phyloP scores from a whole-genome alignment of 805 yeast genomes.

The Cyberlindnera veronae region DNA sequence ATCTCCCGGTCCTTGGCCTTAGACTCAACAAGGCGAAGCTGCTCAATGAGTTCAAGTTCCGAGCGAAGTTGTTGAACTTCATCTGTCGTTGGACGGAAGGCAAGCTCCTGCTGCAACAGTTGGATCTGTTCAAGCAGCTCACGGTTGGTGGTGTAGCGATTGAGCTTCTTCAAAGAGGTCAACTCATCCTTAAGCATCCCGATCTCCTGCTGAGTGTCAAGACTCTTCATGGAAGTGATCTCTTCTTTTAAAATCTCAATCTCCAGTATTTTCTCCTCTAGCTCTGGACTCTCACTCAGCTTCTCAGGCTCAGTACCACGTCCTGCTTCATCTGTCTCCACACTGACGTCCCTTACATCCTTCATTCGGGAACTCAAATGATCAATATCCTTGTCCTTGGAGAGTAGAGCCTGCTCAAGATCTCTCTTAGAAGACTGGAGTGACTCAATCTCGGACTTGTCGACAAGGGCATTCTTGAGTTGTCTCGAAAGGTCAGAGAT shows the following conservation, averaged over 20 bases:
- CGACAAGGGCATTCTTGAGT: conserved; percentile 29
- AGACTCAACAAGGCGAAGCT: conserved; percentile 29
- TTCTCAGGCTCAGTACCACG: conserved; percentile 3
- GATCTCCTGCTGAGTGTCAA: conserved; percentile 9
- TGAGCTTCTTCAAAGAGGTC: conserved; percentile 7
- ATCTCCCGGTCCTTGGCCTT: conserved; percentile 28
- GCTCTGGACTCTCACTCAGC: conserved; percentile 14
- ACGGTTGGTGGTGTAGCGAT: conserved; percentile 18
- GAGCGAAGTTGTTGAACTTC: conserved; percentile 44
- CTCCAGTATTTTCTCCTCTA: conserved; percentile 25
- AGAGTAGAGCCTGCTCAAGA: neutral
- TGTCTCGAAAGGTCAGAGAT: conserved; percentile 20
- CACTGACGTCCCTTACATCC: conserved; percentile 1
- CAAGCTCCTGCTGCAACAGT: conserved; percentile 22
- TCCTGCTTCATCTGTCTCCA: neutral
- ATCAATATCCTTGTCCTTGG: conserved; percentile 9
- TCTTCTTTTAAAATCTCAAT: conserved; percentile 26
- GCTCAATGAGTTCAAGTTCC: conserved; percentile 39
- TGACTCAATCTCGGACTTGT: conserved; percentile 3
- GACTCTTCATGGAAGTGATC: conserved; percentile 14
- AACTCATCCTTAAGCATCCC: conserved; percentile 10
- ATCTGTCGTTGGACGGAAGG: conserved; percentile 38
- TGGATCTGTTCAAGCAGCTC: conserved; percentile 27
- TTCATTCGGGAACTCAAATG: conserved; percentile 1
- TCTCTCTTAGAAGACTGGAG: neutral